phyloP scores from a whole-genome alignment of 1,284 basidiomycete genomes.

The Tremellales sp. region DNA sequence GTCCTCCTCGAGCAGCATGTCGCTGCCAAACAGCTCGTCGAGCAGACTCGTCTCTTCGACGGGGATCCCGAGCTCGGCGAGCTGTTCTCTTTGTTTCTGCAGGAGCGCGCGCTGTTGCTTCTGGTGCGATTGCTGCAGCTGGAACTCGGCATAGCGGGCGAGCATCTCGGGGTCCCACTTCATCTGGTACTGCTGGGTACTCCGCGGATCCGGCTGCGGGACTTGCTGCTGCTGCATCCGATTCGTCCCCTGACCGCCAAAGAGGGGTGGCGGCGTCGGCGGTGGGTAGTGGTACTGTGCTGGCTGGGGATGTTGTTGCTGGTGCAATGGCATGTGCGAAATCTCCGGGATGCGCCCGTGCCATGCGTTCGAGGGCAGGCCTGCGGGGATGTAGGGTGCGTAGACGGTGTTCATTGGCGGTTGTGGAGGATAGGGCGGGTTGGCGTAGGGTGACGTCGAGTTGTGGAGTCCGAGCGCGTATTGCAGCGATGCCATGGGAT shows the following conservation, averaged over 20 bases:
- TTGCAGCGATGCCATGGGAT: too few species aligned
- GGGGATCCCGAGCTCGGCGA: conserved; percentile 37
- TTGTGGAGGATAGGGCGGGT: too few species aligned
- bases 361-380: too few species aligned
- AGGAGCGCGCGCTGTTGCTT: conserved; percentile 40
- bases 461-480: too few species aligned
- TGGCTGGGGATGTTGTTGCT: neutral
- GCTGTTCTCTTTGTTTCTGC: conserved; percentile 41
- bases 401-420: too few species aligned
- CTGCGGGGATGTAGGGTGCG: too few species aligned
- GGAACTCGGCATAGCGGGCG: conserved; percentile 43
- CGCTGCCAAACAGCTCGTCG: conserved; percentile 32
- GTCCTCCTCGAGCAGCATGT: neutral
- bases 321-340: neutral
- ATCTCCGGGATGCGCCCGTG: too few species aligned
- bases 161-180: conserved; percentile 36
- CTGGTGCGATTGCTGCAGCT: conserved; percentile 46
- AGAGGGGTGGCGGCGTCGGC: neutral
- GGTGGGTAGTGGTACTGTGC: neutral
- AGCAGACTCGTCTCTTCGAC: conserved; percentile 28
- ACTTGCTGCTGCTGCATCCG: neutral
- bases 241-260: neutral
- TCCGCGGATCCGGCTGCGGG: neutral
- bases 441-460: too few species aligned
- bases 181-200: conserved; percentile 10